These are phyloP conservation scores for Alternaria conjuncta DNA, from an alignment of 2,329 filamentous ascomycete genomes.

Conservation along the genomic window DNA sequence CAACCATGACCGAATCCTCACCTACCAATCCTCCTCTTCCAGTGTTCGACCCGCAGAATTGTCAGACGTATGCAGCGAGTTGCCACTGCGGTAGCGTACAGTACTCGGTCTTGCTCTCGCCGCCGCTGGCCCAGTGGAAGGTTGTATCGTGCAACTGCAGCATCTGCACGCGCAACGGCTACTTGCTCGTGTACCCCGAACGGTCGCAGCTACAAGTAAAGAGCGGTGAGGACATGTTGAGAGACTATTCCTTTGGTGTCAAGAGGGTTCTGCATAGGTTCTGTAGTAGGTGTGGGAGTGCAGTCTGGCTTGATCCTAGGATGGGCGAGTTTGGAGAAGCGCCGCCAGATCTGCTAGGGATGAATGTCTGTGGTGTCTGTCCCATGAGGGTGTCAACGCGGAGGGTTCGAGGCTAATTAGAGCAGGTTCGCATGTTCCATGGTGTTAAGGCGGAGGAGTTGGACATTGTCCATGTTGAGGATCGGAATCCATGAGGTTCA, in stretches of 20 bases:
- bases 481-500: conserved; percentile 3
- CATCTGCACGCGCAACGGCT: conserved; percentile 58
- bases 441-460: conserved; percentile 33
- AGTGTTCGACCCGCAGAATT: neutral
- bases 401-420: conserved; percentile 3
- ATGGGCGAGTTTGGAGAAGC: conserved; percentile 24
- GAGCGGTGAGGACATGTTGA: conserved; percentile 32
- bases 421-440: conserved; percentile 26
- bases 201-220: conserved; percentile 30
- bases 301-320: conserved; percentile 37
- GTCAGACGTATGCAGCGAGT: conserved; percentile 37
- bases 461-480: conserved; percentile 29
- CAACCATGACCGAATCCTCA: neutral
- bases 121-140: conserved; percentile 55
- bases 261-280: conserved; percentile 38
- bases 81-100: conserved; percentile 63
- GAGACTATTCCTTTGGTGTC: conserved; percentile 31
- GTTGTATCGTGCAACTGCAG: conserved; percentile 61
- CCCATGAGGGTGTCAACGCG: neutral
- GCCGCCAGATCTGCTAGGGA: conserved; percentile 28
- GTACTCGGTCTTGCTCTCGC: conserved; percentile 57
- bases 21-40: neutral
- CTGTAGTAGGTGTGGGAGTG: conserved; percentile 36
- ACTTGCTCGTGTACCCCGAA: conserved; percentile 54
- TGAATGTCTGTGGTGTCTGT: conserved; percentile 32